A percentile compares a stretch with the other conserved stretches of the same genome.
Conservation (phyloP, 495 filamentous ascomycete genomes). For the Coniosporium apollinis region DNA sequence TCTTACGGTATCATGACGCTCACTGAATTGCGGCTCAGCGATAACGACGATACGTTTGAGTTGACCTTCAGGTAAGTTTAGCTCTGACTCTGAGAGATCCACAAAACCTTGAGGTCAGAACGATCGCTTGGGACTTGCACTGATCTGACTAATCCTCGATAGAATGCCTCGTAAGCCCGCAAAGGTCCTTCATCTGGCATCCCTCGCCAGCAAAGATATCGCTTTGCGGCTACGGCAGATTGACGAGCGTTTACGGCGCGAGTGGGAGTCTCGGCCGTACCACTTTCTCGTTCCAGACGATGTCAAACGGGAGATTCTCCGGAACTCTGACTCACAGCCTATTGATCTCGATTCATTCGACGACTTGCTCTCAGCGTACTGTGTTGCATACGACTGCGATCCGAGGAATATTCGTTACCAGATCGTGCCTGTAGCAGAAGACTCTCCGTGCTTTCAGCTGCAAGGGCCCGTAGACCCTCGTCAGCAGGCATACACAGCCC, state of each 20-base stretch:
- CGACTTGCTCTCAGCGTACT: constrained; percentile 73
- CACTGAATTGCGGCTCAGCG: constrained; percentile 45
- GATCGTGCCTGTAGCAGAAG: constrained; percentile 58
- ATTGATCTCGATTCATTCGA: constrained; percentile 71
- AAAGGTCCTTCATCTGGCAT: constrained; percentile 58
- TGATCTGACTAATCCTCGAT: too few relatives aligned
- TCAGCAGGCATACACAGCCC: constrained; percentile 41
- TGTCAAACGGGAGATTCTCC: constrained; percentile 45
- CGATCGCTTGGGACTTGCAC: too few relatives aligned
- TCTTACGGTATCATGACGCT: constrained; percentile 66
- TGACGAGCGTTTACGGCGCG: constrained; percentile 64
- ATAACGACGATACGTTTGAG: constrained; percentile 70
- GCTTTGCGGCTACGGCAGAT: constrained; percentile 54
- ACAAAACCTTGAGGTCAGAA: constrained; percentile 24
- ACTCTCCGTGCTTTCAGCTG: constrained; percentile 72
- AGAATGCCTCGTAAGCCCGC: constrained; percentile 40
- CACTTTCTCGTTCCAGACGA: constrained; percentile 44
- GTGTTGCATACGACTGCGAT: constrained; percentile 45
- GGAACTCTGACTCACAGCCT: constrained; percentile 36
- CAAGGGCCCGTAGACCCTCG: constrained; percentile 42
- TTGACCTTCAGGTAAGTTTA: constrained; percentile 58
- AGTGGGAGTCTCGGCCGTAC: constrained; percentile 61
- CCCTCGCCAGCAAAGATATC: constrained; percentile 59
- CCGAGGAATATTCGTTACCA: constrained; percentile 39
- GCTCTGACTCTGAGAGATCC: neutral